A percentile compares a stretch with the other conserved stretches of the same genome.
Evolutionary conservation across 2,329 filamentous ascomycete genomes (phyloP).

Genomic region (Stachybotrys echinatus): DNA sequence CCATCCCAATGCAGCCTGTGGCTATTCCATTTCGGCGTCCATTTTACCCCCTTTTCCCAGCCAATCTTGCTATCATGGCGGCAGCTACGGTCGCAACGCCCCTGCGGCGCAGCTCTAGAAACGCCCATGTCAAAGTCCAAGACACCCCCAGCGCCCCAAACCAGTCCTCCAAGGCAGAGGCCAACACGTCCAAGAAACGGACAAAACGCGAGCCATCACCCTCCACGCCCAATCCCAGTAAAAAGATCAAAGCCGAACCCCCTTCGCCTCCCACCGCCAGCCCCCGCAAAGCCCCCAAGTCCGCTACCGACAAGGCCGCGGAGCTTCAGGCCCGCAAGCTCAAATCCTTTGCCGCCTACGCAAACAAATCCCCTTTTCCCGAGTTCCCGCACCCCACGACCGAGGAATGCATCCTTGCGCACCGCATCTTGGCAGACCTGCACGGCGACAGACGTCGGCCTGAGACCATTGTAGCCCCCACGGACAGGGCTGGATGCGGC

Average conservation of each 20-base stretch:
- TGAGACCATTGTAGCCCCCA: slow-evolving; percentile 53
- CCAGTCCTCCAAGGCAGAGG: neutral
- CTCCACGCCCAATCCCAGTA: neutral
- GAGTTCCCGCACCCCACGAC: slow-evolving; percentile 60
- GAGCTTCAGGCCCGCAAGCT: slow-evolving; percentile 35
- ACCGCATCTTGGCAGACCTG: slow-evolving; percentile 54
- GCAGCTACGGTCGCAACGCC: neutral
- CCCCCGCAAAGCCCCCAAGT: neutral
- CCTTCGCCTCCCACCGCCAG: neutral
- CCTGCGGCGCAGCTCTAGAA: neutral
- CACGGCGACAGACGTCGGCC: slow-evolving; percentile 64
- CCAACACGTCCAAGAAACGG: neutral
- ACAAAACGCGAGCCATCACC: neutral
- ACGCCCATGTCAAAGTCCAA: neutral
- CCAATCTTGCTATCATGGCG: neutral
- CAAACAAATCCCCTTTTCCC: slow-evolving; percentile 56
- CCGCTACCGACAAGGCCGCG: neutral
- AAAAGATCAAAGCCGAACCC: neutral
- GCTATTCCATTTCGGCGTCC: neutral
- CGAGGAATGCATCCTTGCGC: slow-evolving; percentile 64
- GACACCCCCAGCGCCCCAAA: neutral
- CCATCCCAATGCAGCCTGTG: neutral
- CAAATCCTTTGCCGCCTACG: slow-evolving; percentile 33
- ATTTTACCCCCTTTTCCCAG: neutral
- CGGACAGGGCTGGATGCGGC: slow-evolving; percentile 59